Base-by-base conservation (phyloP, 805 yeast species). In the Sungouiozyma intestinalis region DNA sequence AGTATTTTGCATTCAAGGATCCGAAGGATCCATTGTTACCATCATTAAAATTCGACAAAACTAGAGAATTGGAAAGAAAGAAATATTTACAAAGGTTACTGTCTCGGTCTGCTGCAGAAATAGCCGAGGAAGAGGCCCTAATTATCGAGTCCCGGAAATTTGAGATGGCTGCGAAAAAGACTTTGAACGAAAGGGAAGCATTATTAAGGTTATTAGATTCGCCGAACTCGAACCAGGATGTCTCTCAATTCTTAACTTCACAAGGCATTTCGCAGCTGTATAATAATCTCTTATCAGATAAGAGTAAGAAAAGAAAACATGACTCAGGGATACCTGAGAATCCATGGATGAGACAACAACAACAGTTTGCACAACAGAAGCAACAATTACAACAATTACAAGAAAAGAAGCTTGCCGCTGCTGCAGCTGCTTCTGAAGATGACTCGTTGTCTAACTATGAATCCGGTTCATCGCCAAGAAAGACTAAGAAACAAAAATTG, bases 111-210 rank as follows among this genome's bases (percentile, higher is more conserved):
- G 97, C 98, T 1, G 94, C 97, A 0, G 98, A 92, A 58, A 85
- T 92, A 36, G 97, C 97, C 0, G 98, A 92, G 65, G 99, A 92
- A 58, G 97, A 92, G 60, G 86, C 95, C 0, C 68, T 92, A 39
- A 85, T 92, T 9, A 79, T 90, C 24, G 98, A 92, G 58, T 94
- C 97, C 2, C 75, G 94, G 39, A 79, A 90, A 49, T 85, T 92
- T 48, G 97, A 92, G 57, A 74, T 86, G 44, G 85, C 94, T 2
- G 94, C 97, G 0, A 88, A 86, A 66, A 83, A 85, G 60, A 83
- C 90, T 70, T 71, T 87, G 41, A 66, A 71, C 38, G 98, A 92
- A 59, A 72, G 98, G 49, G 80, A 85, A 2, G 79, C 83, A 39
- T 62, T 92, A 31, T 65, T 92, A 36, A 77, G 83, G 18, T 66